These are phyloP conservation scores for Endocladia muricata DNA, from an alignment of 31 red algal genomes.

Conservation along the genomic window DNA sequence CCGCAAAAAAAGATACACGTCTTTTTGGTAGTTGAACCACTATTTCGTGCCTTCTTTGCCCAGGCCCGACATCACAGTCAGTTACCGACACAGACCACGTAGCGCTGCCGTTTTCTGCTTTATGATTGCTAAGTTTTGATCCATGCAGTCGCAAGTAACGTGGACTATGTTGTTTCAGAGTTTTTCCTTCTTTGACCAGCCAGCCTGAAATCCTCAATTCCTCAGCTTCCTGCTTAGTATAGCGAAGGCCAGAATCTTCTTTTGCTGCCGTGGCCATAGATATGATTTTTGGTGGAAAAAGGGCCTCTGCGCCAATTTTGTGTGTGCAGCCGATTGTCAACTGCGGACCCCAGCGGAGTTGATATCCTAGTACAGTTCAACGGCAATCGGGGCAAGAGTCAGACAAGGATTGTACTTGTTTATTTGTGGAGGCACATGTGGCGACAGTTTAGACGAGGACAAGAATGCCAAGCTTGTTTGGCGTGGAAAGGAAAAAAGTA, in stretches of 20 bases:
- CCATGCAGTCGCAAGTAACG: constrained; percentile 52
- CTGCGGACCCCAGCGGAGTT: too few species aligned
- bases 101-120: constrained; percentile 16
- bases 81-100: constrained; percentile 67
- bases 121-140: constrained; percentile 59
- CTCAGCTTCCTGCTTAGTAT: constrained; percentile 21
- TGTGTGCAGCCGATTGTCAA: too few species aligned
- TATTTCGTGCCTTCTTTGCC: constrained; percentile 65
- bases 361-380: too few species aligned
- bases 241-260: constrained; percentile 6
- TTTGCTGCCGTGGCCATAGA: not conserved
- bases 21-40: constrained; percentile 59
- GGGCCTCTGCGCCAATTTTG: too few species aligned
- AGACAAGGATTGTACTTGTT: too few species aligned
- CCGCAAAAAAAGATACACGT: constrained; percentile 73
- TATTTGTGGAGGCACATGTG: too few species aligned
- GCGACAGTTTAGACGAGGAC: too few species aligned
- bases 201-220: constrained; percentile 39
- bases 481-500: too few species aligned
- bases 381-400: too few species aligned
- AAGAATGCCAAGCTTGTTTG: too few species aligned
- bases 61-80: constrained; percentile 61
- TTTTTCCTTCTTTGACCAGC: constrained; percentile 74
- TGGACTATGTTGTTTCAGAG: constrained; percentile 34
- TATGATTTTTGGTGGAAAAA: not conserved